A percentile compares a stretch with the other conserved stretches of the same genome.
Conservation (phyloP, 345 rosid species). For the Hypericum androsaemum region DNA sequence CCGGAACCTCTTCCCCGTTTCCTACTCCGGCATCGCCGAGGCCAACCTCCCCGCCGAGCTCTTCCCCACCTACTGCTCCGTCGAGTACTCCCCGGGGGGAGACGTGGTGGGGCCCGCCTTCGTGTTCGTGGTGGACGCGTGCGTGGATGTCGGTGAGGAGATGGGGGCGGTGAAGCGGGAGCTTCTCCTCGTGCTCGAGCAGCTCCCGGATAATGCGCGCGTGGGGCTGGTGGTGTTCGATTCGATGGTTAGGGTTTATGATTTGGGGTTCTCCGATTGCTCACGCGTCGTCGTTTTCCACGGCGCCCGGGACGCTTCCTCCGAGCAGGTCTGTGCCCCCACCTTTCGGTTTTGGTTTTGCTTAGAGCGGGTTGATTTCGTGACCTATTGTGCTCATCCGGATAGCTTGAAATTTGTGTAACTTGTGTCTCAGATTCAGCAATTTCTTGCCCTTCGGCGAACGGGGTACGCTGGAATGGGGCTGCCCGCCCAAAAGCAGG, state of each 20-base stretch:
- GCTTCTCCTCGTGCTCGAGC: slow-evolving; percentile 61
- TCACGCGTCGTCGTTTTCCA: slow-evolving; percentile 60
- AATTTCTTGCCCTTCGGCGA: slow-evolving; percentile 45
- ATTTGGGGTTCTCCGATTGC: slow-evolving; percentile 67
- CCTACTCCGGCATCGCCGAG: slow-evolving; percentile 67
- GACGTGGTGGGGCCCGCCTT: slow-evolving; percentile 56
- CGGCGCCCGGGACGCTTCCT: slow-evolving; percentile 65
- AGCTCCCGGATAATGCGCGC: slow-evolving; percentile 65
- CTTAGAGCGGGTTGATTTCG: neutral
- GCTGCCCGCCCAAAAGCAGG: slow-evolving; percentile 47
- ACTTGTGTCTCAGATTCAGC: slow-evolving; percentile 38
- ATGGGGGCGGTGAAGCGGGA: slow-evolving; percentile 59
- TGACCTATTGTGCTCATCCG: neutral
- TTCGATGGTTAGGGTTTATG: slow-evolving; percentile 81
- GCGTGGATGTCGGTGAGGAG: slow-evolving; percentile 52
- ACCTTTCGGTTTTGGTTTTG: neutral
- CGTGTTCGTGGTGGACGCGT: slow-evolving; percentile 74
- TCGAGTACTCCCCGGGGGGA: slow-evolving; percentile 33
- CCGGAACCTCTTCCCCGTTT: slow-evolving; percentile 57
- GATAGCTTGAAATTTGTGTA: neutral
- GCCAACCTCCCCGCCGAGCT: slow-evolving; percentile 94
- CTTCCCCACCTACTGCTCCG: slow-evolving; percentile 82
- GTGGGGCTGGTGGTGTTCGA: slow-evolving; percentile 67
- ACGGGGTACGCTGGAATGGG: slow-evolving; percentile 36
- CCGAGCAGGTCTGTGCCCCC: slow-evolving; percentile 47